phyloP scores from a whole-genome alignment of 73 alveolate genomes.

The Chromera velia region DNA sequence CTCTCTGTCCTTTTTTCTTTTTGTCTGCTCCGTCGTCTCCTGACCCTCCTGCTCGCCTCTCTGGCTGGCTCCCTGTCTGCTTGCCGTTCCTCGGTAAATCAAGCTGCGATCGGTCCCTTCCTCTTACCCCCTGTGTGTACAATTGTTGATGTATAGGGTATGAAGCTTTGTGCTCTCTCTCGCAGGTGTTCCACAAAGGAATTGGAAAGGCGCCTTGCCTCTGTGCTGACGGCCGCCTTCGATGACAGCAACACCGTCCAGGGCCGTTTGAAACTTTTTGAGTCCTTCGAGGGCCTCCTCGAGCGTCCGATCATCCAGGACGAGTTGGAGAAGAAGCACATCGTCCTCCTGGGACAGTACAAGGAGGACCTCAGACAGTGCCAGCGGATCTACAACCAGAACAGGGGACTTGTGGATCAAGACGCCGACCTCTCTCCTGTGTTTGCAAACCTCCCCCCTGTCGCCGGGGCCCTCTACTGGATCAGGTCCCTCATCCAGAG shows the following conservation, averaged over 20 bases:
- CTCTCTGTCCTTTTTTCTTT: not conserved
- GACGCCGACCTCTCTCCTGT: conserved; percentile 90
- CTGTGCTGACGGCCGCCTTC: conserved; percentile 94
- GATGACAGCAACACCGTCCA: conserved; percentile 90
- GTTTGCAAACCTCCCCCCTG: conserved; percentile 97
- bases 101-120: too few relatives aligned
- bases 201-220: conserved; percentile 96
- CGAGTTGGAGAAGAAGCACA: conserved; percentile 99
- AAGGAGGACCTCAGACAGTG: conserved; percentile 87
- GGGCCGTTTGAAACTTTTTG: conserved; percentile 88
- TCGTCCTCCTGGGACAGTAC: conserved; percentile 85
- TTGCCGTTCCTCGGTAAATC: too few relatives aligned
- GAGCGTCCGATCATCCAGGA: conserved; percentile 98
- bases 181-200: conserved; percentile 79
- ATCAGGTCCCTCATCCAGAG: conserved; percentile 91
- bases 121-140: too few relatives aligned
- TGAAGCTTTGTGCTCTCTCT: too few relatives aligned
- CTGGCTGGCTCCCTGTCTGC: too few relatives aligned
- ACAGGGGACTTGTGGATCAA: conserved; percentile 77
- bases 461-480: conserved; percentile 99
- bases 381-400: conserved; percentile 81
- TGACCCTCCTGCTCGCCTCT: too few relatives aligned
- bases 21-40: too few relatives aligned
- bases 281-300: conserved; percentile 95
- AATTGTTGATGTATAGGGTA: too few relatives aligned